phyloP scores from a whole-genome alignment of 495 filamentous ascomycete genomes.

The Aspergillus cristatus region DNA sequence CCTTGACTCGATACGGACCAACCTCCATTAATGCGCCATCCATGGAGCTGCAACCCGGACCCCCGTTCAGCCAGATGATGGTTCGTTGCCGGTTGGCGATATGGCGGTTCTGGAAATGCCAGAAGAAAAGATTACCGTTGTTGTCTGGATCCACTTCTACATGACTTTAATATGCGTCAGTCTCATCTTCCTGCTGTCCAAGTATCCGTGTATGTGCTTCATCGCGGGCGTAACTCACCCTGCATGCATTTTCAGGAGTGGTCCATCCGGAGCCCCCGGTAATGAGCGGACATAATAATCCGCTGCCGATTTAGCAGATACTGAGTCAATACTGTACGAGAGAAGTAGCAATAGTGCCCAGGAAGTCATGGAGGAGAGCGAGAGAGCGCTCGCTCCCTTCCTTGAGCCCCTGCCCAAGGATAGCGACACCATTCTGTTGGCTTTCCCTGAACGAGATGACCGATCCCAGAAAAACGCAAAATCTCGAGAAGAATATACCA shows the following conservation, averaged over 20 bases:
- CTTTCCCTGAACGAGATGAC: too few relatives aligned
- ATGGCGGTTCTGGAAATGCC: conserved; percentile 92
- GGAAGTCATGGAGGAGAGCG: conserved; percentile 12
- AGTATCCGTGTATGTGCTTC: not conserved
- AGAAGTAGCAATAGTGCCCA: conserved; percentile 20
- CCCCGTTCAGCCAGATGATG: conserved; percentile 95
- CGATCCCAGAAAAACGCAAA: too few relatives aligned
- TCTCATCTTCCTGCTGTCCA: not conserved
- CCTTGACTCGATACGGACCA: conserved; percentile 81
- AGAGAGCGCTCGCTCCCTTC: conserved; percentile 11
- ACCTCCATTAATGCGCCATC: conserved; percentile 97
- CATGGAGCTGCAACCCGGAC: conserved; percentile 92
- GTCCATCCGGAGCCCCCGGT: conserved; percentile 75
- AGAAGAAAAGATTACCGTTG: conserved; percentile 95
- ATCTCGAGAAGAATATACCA: too few relatives aligned
- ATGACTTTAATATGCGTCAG: conserved; percentile 51
- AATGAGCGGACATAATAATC: conserved; percentile 85
- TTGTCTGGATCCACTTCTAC: conserved; percentile 75
- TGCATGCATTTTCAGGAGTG: conserved; percentile 92
- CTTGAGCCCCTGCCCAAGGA: conserved; percentile 9
- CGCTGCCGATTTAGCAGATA: conserved; percentile 51
- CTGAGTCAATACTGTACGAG: conserved; percentile 13
- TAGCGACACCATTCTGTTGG: conserved; percentile 12
- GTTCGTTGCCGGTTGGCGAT: conserved; percentile 89
- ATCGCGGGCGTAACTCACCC: conserved; percentile 78